Conservation (phyloP, 2,329 filamentous ascomycete genomes). For the Emmonsia crescens region DNA sequence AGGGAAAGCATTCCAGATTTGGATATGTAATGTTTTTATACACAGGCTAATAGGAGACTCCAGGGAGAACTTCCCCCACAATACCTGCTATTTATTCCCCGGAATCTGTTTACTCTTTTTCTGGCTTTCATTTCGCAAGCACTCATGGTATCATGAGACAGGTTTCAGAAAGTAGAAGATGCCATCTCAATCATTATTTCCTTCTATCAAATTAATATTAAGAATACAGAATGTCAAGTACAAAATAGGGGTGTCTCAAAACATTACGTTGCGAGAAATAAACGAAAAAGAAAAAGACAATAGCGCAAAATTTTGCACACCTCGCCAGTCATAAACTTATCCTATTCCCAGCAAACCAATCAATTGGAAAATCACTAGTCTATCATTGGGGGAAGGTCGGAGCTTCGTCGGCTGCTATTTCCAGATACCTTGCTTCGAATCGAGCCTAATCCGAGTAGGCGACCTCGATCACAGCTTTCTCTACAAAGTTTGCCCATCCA, state of each 20-base stretch:
- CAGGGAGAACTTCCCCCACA: background rate
- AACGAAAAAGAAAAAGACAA: background rate
- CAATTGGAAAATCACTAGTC: background rate
- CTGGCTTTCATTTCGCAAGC: too few species aligned
- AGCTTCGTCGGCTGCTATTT: background rate
- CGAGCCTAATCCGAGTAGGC: background rate
- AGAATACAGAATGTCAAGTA: background rate
- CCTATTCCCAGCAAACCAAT: background rate
- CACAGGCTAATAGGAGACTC: background rate
- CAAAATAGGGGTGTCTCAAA: background rate
- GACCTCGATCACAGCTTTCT: constrained; percentile 1
- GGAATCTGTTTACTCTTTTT: too few species aligned
- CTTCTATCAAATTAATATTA: background rate
- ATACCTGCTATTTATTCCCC: background rate
- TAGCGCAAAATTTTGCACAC: background rate
- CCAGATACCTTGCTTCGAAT: background rate
- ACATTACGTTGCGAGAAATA: background rate
- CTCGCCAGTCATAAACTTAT: background rate
- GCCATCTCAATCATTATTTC: background rate
- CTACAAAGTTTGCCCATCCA: constrained; percentile 1
- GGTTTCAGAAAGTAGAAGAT: background rate
- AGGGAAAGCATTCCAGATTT: background rate
- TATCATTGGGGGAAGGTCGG: background rate
- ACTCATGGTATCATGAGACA: background rate
- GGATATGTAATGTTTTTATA: background rate